These are phyloP conservation scores for Pyracantha coccinea DNA, from an alignment of 331 rosid species.

Conservation along the genomic window DNA sequence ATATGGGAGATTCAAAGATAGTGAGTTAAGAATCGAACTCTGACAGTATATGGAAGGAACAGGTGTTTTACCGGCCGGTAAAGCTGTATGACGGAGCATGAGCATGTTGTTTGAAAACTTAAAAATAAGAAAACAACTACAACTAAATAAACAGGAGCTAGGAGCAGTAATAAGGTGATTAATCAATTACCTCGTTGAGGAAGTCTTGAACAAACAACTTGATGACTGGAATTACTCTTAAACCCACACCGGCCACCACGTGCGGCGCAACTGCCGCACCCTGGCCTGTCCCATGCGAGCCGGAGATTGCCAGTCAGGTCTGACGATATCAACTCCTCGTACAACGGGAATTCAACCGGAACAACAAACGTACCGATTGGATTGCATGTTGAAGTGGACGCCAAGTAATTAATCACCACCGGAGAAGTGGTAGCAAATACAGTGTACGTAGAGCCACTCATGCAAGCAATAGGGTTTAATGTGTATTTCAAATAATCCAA, in stretches of 20 bases:
- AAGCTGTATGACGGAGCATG: background rate
- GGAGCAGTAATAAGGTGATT: background rate
- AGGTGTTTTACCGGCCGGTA: background rate
- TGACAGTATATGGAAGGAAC: too few species aligned
- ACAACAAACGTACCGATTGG: constrained; percentile 24
- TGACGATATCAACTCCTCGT: constrained; percentile 23
- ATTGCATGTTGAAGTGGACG: constrained; percentile 27
- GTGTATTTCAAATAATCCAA: constrained; percentile 15
- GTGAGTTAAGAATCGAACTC: too few species aligned
- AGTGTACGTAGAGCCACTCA: constrained; percentile 24
- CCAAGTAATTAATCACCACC: constrained; percentile 9
- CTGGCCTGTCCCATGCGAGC: constrained; percentile 51
- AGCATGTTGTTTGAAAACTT: background rate
- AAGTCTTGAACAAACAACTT: constrained; percentile 34
- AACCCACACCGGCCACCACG: constrained; percentile 56
- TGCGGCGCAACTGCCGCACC: constrained; percentile 53
- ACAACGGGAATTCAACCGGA: constrained; percentile 35
- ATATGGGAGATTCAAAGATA: too few species aligned
- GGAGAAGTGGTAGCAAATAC: constrained; percentile 51
- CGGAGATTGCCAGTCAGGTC: constrained; percentile 34
- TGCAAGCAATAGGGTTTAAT: constrained; percentile 46
- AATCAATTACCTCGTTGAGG: constrained; percentile 32
- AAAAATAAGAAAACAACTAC: background rate
- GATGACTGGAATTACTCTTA: constrained; percentile 15
- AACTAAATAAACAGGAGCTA: background rate